A percentile compares a stretch with the other conserved stretches of the same genome.
These are phyloP conservation scores for Cryptosporidium parvum DNA, from an alignment of 169 alveolate genomes.

Conservation along the genomic window DNA sequence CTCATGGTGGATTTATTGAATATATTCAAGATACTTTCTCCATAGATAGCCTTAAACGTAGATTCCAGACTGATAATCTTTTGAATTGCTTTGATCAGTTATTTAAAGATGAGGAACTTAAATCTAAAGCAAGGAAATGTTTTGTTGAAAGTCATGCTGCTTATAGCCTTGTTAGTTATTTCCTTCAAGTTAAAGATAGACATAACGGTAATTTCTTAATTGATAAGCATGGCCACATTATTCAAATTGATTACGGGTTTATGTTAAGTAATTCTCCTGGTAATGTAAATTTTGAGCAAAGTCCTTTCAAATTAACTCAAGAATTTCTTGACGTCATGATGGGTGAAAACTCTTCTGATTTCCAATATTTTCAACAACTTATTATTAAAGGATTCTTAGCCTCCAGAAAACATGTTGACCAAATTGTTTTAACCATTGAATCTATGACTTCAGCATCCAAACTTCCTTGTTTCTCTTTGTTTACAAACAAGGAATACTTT, in stretches of 20 bases:
- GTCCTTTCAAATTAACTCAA: constrained; percentile 96
- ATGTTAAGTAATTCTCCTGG: constrained; percentile 97
- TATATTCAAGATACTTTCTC: constrained; percentile 87
- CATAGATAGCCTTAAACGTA: constrained; percentile 86
- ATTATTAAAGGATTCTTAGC: constrained; percentile 86
- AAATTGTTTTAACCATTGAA: constrained; percentile 88
- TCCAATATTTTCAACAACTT: constrained; percentile 89
- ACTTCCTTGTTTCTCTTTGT: constrained; percentile 90
- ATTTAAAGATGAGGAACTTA: constrained; percentile 46
- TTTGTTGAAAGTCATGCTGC: constrained; percentile 96
- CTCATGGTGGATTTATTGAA: constrained; percentile 92
- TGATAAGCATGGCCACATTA: constrained; percentile 93
- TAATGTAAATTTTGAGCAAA: constrained; percentile 93
- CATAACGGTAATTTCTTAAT: constrained; percentile 96
- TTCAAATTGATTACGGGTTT: constrained; percentile 96
- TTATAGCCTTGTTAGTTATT: constrained; percentile 92
- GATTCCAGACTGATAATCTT: constrained; percentile 76
- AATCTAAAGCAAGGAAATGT: constrained; percentile 79
- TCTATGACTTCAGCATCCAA: constrained; percentile 91
- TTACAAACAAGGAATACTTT: constrained; percentile 79
- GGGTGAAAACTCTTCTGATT: constrained; percentile 92
- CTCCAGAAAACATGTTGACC: constrained; percentile 90
- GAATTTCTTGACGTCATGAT: constrained; percentile 95
- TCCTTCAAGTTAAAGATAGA: constrained; percentile 94
- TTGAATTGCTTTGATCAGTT: constrained; percentile 44